phyloP scores from a whole-genome alignment of 1,139 yeast genomes.

The Candida neerlandica region DNA sequence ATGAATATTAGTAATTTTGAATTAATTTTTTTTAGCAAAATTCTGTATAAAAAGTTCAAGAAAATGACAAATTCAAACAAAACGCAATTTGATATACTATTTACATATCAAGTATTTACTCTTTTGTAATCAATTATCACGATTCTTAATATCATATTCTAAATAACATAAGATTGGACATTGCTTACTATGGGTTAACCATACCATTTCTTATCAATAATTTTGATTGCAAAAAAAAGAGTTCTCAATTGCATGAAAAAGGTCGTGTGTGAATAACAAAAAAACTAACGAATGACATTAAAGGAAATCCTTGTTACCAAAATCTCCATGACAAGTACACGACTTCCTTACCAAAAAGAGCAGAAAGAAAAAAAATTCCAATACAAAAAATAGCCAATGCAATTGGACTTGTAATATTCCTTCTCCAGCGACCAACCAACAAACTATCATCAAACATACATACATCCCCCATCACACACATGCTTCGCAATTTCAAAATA shows the following conservation, averaged over 20 bases:
- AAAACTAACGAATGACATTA: slow-evolving; percentile 24
- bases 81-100: no score
- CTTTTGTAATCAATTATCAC: no score
- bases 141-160: no score
- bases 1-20: no score
- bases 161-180: no score
- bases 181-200: no score
- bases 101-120: no score
- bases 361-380: slow-evolving; percentile 10
- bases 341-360: slow-evolving; percentile 14
- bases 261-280: background rate
- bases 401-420: background rate
- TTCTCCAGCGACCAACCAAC: slow-evolving; percentile 1
- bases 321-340: background rate
- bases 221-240: background rate
- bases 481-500: slow-evolving; percentile 27
- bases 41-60: no score
- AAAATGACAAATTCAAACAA: no score
- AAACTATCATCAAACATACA: background rate
- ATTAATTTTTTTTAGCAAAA: no score
- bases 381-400: slow-evolving; percentile 4
- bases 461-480: slow-evolving; percentile 8
- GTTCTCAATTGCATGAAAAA: background rate
- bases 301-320: slow-evolving; percentile 26
- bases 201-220: no score